phyloP scores from a whole-genome alignment of 306 rosid species.

The Vicia sativa region DNA sequence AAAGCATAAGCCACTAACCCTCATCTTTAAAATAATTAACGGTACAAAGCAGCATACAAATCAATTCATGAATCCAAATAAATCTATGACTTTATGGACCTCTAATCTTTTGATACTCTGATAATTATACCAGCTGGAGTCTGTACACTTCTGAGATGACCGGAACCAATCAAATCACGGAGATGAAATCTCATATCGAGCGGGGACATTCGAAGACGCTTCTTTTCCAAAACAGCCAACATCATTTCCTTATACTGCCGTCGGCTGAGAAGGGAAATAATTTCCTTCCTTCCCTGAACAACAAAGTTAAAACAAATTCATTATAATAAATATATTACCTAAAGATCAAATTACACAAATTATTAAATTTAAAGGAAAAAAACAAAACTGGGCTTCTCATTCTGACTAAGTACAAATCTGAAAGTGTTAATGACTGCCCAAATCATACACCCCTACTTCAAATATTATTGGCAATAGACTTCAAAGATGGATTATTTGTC shows the following conservation, averaged over 20 bases:
- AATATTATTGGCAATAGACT: conserved; percentile 14
- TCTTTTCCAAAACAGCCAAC: conserved; percentile 76
- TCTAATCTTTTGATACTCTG: conserved; percentile 72
- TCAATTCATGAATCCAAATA: conserved; percentile 19
- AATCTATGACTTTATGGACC: conserved; percentile 29
- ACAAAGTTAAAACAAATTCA: conserved; percentile 25
- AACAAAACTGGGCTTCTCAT: conserved; percentile 7
- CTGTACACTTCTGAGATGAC: conserved; percentile 64
- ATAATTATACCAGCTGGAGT: conserved; percentile 76
- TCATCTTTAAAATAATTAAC: conserved; percentile 30
- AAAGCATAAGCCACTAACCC: conserved; percentile 35
- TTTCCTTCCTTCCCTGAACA: conserved; percentile 92
- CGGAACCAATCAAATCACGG: conserved; percentile 91
- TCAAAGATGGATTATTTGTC: conserved; percentile 12
- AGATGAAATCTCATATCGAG: conserved; percentile 88
- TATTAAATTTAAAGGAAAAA: background rate
- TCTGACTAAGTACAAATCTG: conserved; percentile 11
- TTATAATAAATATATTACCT: conserved; percentile 12
- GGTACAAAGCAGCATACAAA: conserved; percentile 21
- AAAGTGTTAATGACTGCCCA: conserved; percentile 16
- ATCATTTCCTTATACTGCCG: conserved; percentile 78
- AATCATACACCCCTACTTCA: background rate
- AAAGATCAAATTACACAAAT: background rate
- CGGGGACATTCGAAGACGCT: conserved; percentile 72
- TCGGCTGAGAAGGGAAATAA: conserved; percentile 75